Evolutionary conservation across 2,329 filamentous ascomycete genomes (phyloP).

Genomic region (Lasiodiplodia hormozganensis): DNA sequence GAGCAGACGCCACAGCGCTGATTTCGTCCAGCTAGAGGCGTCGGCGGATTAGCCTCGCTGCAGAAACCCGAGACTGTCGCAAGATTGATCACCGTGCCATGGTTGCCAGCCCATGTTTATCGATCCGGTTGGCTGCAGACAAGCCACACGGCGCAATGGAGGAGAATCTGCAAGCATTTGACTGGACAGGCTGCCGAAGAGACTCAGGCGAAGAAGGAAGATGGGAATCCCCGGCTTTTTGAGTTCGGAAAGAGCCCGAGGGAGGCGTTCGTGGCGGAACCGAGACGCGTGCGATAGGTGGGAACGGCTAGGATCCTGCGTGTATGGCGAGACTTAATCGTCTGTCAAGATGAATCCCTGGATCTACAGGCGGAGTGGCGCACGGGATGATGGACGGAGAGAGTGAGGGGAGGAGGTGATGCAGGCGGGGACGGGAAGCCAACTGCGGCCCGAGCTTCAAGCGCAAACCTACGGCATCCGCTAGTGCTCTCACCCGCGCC

Average conservation of each 20-base stretch:
- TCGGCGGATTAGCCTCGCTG: not conserved
- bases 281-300: too few species aligned
- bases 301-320: not conserved
- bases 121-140: slow-evolving; percentile 5
- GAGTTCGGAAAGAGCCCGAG: too few species aligned
- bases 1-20: not conserved
- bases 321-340: not conserved
- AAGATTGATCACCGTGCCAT: slow-evolving; percentile 1
- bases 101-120: not conserved
- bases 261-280: too few species aligned
- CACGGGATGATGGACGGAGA: not conserved
- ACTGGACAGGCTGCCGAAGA: not conserved
- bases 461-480: not conserved
- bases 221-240: not conserved
- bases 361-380: not conserved
- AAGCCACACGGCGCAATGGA: too few species aligned
- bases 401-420: not conserved
- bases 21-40: not conserved
- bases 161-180: not conserved
- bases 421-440: not conserved
- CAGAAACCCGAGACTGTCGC: slow-evolving; percentile 15
- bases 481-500: not conserved
- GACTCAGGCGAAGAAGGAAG: not conserved
- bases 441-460: too few species aligned
- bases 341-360: not conserved